Evolutionary conservation across 2,329 filamentous ascomycete genomes (phyloP), one percentile per base, ranked within the genome.

Genomic region (Fusarium tricinctum): DNA sequence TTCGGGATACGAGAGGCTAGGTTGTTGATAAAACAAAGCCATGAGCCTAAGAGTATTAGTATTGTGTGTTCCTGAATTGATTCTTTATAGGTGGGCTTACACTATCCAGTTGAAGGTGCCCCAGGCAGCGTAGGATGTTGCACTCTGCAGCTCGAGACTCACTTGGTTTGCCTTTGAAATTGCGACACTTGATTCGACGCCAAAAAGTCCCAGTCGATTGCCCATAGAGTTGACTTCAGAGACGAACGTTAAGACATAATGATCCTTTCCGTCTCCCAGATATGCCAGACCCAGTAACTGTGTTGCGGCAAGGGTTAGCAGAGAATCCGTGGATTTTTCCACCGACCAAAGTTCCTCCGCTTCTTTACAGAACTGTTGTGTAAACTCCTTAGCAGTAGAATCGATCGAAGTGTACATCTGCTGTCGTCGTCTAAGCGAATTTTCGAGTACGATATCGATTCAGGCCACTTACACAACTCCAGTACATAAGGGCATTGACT

Each of bases 61-160:
- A 9, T 9, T 19, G 5, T 12, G 20, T 32, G n/a, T 14, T 9
- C 8, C n/a, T 38, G 4, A n/a, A 42, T 12, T 22, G 6, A 13
- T 4, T 19, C 8, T 7, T 59, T n/a, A 17, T 50, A 14, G 30
- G 9, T 15, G 30, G 39, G 61, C 78, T 73, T 61, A 80, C 80
- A 78, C 71, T 55, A 75, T 77, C 78, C 77, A 81, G 55, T 80
- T 81, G 47, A 81, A 81, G 5, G 68, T 56, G 4, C 74, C 75
- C 77, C 76, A 78, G 9, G 76, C 71, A 3, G 76, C 60, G 32
- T 74, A 71, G 5, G 56, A 68, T 7, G 60, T 49, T 20, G 70
- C 67, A 6, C 56, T 68, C 46, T 51, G 57, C 22, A 55, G 26
- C n/a, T 58, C 61, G 2, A 39, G 22, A 22, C 42, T 15, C 12